These are phyloP conservation scores for Aspergillus wentii DNA, from an alignment of 495 filamentous ascomycete genomes.

Conservation along the genomic window DNA sequence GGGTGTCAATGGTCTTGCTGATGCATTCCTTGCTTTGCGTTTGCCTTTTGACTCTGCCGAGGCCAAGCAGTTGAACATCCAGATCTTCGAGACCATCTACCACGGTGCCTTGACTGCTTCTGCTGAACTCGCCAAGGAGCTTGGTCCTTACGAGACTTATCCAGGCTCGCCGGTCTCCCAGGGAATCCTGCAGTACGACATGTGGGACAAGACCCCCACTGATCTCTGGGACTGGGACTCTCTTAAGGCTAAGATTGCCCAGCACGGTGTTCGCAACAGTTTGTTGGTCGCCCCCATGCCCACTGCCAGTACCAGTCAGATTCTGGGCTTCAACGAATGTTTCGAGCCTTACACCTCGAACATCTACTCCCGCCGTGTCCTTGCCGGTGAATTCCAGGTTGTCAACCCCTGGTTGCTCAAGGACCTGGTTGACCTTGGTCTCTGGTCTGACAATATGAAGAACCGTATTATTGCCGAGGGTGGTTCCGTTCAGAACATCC, in stretches of 20 bases:
- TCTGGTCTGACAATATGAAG: constrained; percentile 99
- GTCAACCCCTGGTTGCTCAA: constrained; percentile 99
- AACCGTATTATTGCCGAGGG: constrained; percentile 98
- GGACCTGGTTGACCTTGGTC: constrained; percentile 93
- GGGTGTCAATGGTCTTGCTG: constrained; percentile 97
- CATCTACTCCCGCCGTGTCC: constrained; percentile 97
- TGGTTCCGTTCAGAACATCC: constrained; percentile 92
- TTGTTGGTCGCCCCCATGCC: constrained; percentile 96
- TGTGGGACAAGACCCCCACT: constrained; percentile 93
- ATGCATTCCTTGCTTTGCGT: constrained; percentile 95
- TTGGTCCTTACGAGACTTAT: constrained; percentile 84
- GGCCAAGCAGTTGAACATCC: constrained; percentile 88
- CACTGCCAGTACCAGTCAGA: constrained; percentile 92
- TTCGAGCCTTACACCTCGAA: constrained; percentile 99
- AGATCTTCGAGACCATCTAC: constrained; percentile 99
- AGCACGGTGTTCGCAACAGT: constrained; percentile 91
- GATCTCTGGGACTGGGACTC: constrained; percentile 94
- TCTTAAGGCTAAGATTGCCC: constrained; percentile 84
- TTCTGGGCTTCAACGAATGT: constrained; percentile 97
- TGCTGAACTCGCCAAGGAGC: constrained; percentile 72
- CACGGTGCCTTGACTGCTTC: constrained; percentile 91
- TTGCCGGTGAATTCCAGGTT: constrained; percentile 98
- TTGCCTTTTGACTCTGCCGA: constrained; percentile 94
- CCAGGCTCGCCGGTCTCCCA: constrained; percentile 91
- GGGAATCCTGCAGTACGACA: constrained; percentile 95